Base-by-base conservation (phyloP, 2,329 filamentous ascomycete genomes). In the Coniochaeta prunicola region DNA sequence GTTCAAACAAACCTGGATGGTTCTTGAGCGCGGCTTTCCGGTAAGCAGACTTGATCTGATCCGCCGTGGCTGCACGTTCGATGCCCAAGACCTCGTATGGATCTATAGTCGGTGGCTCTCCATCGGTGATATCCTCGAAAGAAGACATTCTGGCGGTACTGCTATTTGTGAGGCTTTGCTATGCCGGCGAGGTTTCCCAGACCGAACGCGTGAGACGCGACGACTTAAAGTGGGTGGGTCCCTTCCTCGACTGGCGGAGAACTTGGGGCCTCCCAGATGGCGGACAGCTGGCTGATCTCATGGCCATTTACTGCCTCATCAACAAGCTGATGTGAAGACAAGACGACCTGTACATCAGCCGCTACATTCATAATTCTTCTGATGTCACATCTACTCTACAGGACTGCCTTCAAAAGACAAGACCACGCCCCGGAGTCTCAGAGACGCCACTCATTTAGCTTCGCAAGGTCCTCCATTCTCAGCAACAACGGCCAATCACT, bases 1-100 rank as follows among this genome's bases (percentile, higher is more conserved):
- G 36, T 38, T 17, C 21, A 33, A 28, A n/a, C 75, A 66, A 81
- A 93, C 89, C 89, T 66, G 90, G 90, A 68, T 99, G 94, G 66
- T 92, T 84, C 72, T 86, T 92, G 60, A 99, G 80, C 3, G 94
- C 94, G 56, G 89, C 85, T 71, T 96, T 96, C 69, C 91, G 89
- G 77, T 99, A 99, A 19, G 93, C 91, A 19, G 85, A 86, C 72
- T 96, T 97, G 76, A 99, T 83, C 67, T 96, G 84, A 62, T 91
- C 86, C 42, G 85, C 76, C 0, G 89, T 90, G 15, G 92, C 92
- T 57, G 83, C 77, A 61, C 84, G 84, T 38, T 87, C 80, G 42
- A 99, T 73, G 24, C 79, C 83, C 9, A 99, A 85, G 58, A 93
- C 84, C 66, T 87, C 83, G 69, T 99, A 99, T 0, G 94, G 93